A percentile compares a stretch with the other conserved stretches of the same genome.
These are phyloP conservation scores for Neofusicoccum ribis DNA, from an alignment of 2,329 filamentous ascomycete genomes.

Conservation along the genomic window DNA sequence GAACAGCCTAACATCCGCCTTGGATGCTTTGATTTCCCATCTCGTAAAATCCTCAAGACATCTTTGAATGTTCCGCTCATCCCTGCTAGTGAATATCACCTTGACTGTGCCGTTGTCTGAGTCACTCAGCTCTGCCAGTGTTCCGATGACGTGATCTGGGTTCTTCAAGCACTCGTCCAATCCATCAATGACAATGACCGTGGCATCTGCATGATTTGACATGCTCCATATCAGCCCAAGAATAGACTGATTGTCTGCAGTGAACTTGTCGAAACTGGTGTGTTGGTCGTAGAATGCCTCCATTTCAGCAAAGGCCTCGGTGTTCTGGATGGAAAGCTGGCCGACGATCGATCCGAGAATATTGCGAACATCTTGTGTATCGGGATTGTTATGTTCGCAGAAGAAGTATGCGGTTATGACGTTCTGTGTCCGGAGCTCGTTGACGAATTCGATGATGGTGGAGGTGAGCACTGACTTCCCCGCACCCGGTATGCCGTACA, in stretches of 20 bases:
- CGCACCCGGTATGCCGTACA: conserved; percentile 1
- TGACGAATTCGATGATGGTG: not conserved
- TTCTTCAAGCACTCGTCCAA: not conserved
- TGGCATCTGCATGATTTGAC: not conserved
- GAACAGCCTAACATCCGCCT: not conserved
- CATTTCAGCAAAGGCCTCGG: not conserved
- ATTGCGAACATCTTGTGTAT: not conserved
- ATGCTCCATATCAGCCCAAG: not conserved
- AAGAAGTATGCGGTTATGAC: not conserved
- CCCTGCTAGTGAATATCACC: not conserved
- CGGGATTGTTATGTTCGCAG: not conserved
- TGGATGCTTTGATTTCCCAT: not conserved
- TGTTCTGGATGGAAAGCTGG: not conserved
- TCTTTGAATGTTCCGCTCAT: not conserved
- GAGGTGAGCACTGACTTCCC: conserved; percentile 1
- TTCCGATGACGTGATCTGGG: not conserved
- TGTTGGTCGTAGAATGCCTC: not conserved
- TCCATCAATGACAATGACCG: not conserved
- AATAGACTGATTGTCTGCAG: not conserved
- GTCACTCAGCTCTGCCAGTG: not conserved
- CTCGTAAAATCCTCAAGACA: not conserved
- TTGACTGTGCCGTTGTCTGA: not conserved
- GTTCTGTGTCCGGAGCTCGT: not conserved
- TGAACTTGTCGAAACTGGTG: not conserved
- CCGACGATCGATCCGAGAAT: not conserved